phyloP scores from a whole-genome alignment of 2,329 filamentous ascomycete genomes.

The Neofusicoccum ribis region DNA sequence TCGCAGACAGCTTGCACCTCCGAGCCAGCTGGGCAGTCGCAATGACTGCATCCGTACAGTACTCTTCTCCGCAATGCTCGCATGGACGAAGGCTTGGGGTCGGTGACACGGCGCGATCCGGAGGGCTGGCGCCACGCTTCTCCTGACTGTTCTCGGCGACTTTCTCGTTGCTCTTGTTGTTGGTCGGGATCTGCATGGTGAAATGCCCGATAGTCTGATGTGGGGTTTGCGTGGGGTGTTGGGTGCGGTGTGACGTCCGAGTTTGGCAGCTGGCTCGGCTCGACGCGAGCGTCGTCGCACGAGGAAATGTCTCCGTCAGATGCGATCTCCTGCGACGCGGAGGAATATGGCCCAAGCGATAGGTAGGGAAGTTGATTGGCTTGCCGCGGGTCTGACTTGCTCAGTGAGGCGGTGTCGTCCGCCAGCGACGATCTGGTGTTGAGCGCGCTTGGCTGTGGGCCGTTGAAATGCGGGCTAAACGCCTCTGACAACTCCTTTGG shows the following conservation, averaged over 20 bases:
- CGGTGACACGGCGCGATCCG: background rate
- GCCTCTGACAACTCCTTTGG: background rate
- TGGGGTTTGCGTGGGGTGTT: background rate
- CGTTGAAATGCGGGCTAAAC: background rate
- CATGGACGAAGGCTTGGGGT: background rate
- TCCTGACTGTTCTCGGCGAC: background rate
- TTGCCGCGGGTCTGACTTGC: background rate
- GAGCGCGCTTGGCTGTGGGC: background rate
- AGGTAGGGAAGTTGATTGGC: background rate
- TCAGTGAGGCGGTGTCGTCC: background rate
- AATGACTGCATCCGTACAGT: background rate
- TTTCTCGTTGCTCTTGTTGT: background rate
- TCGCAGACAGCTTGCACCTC: background rate
- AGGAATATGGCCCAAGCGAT: no score
- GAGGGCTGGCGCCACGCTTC: background rate
- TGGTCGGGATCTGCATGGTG: background rate
- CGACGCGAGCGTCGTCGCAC: background rate
- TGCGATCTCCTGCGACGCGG: background rate
- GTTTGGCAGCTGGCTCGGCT: background rate
- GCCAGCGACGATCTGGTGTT: background rate
- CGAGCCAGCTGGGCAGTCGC: background rate
- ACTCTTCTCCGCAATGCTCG: slow-evolving; percentile 5
- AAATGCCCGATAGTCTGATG: background rate
- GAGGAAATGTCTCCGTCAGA: background rate
- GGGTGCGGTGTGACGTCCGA: background rate